A percentile compares a stretch with the other conserved stretches of the same genome.
Conservation (phyloP, 169 alveolate species). For the Plasmodium coatneyi region DNA sequence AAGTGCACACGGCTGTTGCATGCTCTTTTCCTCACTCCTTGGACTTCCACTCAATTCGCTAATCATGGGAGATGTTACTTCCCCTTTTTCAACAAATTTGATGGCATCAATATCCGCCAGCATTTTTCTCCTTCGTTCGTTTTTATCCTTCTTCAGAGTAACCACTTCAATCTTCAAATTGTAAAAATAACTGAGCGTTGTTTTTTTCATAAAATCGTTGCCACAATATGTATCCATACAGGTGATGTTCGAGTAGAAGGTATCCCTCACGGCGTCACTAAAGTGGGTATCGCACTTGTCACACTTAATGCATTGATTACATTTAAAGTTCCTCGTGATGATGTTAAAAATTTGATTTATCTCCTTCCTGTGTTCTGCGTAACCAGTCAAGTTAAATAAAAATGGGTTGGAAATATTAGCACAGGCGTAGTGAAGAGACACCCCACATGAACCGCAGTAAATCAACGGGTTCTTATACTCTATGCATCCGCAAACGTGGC, state of each 20-base stretch:
- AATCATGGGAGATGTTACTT: background rate
- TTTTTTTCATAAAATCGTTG: background rate
- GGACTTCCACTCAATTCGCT: background rate
- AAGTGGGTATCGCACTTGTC: constrained; percentile 14
- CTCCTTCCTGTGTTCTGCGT: constrained; percentile 46
- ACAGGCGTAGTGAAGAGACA: constrained; percentile 54
- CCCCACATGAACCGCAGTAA: constrained; percentile 42
- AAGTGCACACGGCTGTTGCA: background rate
- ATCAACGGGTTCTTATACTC: constrained; percentile 27
- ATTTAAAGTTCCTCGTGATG: constrained; percentile 52
- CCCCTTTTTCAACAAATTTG: background rate
- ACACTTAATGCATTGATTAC: constrained; percentile 52
- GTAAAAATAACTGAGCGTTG: constrained; percentile 26
- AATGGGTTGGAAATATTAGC: constrained; percentile 46
- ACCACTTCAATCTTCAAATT: constrained; percentile 18
- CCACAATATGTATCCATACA: background rate
- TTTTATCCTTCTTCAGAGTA: background rate
- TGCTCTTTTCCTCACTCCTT: background rate
- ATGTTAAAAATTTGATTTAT: constrained; percentile 47
- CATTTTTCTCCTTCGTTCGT: background rate
- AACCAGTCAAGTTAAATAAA: constrained; percentile 39
- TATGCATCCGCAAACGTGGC: constrained; percentile 49
- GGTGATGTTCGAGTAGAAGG: constrained; percentile 5
- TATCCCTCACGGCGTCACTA: background rate
- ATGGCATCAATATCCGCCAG: background rate